Evolutionary conservation across 208 protist species (phyloP), one percentile per base, ranked within the genome.

Genomic region (Zelonia costaricensis): DNA sequence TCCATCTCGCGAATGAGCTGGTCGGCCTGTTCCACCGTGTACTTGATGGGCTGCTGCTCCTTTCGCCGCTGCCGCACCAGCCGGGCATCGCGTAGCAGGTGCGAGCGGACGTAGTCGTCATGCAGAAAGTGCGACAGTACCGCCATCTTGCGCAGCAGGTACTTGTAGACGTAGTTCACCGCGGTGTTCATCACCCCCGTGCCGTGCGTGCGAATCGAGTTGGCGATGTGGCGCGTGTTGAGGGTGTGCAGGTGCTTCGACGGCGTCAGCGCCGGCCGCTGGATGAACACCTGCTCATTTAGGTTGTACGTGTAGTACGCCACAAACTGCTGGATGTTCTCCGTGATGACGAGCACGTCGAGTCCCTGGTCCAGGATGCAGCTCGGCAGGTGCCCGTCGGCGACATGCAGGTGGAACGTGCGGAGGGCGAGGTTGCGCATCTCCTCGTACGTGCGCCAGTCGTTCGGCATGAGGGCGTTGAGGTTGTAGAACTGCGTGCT

Each of bases 161-260:
- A 99, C 62, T 94, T 88, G 77, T 98, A 99, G 1, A 97, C 96
- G 72, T 98, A 98, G 80, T 99, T 99, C 38, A 98, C 95, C 1
- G 97, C 91, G 10, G 98, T 99, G 75, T 98, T 98, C 93, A 99
- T 98, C 33, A 99, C 99, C 56, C 98, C 98, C 13, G 89, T 97
- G 51, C 98, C 98, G 76, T 99, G 98, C 16, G 95, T 98, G 43
- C 97, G 82, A 62, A 99, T 98, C 15, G 96, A 98, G 69, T 98
- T 98, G 31, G 97, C 92, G 60, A 99, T 92, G 76, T 99, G 97
- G 12, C 82, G 76, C 54, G 98, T 98, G 74, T 97, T 90, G 48
- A 99, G 92, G 5, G 94, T 97, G 73, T 98, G 94, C 7, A 99
- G 66, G 47, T 96, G 86, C 69, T 98, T 99, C 10, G 78, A 76